Evolutionary conservation across 768 basidiomycete species (phyloP).

Genomic region (Tricholoma saponaceum): DNA sequence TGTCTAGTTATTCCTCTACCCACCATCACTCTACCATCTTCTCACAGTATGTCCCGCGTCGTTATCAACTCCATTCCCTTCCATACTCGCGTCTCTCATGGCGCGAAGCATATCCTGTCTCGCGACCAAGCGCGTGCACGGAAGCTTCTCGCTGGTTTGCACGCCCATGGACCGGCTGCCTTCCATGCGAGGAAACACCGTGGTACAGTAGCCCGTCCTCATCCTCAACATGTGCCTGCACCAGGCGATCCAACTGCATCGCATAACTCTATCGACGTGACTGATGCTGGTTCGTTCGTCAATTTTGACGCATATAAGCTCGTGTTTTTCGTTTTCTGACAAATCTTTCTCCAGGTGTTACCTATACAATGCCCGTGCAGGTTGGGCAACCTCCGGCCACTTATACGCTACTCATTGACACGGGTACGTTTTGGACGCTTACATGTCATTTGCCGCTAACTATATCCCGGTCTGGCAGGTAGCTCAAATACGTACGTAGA

Average conservation of each 20-base stretch:
- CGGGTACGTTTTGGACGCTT: conserved; percentile 29
- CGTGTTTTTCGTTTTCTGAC: not conserved
- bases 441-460: conserved; percentile 6
- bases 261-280: conserved; percentile 46
- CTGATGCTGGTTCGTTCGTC: conserved; percentile 40
- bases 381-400: conserved; percentile 47
- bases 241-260: conserved; percentile 14
- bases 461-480: not conserved
- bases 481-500: not conserved
- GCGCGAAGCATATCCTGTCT: conserved; percentile 45
- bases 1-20: not conserved
- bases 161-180: conserved; percentile 48
- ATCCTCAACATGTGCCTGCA: conserved; percentile 8
- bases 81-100: conserved; percentile 37
- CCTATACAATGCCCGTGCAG: conserved; percentile 48
- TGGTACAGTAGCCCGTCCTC: too few species aligned
- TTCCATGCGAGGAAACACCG: conserved; percentile 21
- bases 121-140: conserved; percentile 51
- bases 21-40: not conserved
- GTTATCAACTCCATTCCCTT: conserved; percentile 40
- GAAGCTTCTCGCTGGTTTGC: conserved; percentile 50
- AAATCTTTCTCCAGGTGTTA: conserved; percentile 28
- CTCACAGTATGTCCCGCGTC: conserved; percentile 30
- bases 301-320: not conserved
- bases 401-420: conserved; percentile 55